Base-by-base conservation (phyloP, 208 protist genomes). In the Wallacemonas rigidus region DNA sequence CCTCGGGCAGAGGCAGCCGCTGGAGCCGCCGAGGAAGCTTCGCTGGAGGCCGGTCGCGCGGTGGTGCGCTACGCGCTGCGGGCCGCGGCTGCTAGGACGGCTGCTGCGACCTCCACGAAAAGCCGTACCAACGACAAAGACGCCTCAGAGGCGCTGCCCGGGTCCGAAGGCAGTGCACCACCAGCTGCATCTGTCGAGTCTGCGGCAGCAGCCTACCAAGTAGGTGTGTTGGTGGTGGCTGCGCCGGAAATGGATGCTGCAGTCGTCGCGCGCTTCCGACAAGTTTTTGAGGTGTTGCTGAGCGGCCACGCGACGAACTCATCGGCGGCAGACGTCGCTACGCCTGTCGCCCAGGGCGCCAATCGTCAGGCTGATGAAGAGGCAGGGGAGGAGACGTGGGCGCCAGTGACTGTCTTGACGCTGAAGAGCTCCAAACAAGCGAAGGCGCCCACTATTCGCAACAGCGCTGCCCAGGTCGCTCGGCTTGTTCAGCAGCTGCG, bases 341-440 rank as follows among this genome's bases (percentile, higher is more conserved):
- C 58, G 9, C n/a, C 74, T 43, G 35, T 67, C 12, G 17, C 54
- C 2, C 40, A 26, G 39, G 61, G 53, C 35, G 71, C 44, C 14
- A 40, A 38, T 40, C 41, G 50, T 12, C 44, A 26, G 26, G 26
- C 26, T 26, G 26, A 26, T 26, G 26, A 26, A 12, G 60, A 65
- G 3, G 60, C 41, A 9, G 43, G 12, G 8, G 56, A 75, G 8
- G 44, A 79, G 53, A 44, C 74, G 53, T 87, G 80, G 77, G 77
- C 84, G n/a, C 72, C 73, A 6, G 82, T 93, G 11, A 76, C 74
- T 1, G 55, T 90, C 15, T 87, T 82, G 69, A 48, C 65, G 39
- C 67, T 95, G n/a, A 89, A 85, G 60, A 40, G 79, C 9, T 83
- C 82, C 12, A 95, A 95, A 71, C 83, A 89, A n/a, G 54, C 79